A percentile compares a stretch with the other conserved stretches of the same genome.
Evolutionary conservation across 1,139 yeast genomes (phyloP).

Genomic region (Blastobotrys arbuscula): DNA sequence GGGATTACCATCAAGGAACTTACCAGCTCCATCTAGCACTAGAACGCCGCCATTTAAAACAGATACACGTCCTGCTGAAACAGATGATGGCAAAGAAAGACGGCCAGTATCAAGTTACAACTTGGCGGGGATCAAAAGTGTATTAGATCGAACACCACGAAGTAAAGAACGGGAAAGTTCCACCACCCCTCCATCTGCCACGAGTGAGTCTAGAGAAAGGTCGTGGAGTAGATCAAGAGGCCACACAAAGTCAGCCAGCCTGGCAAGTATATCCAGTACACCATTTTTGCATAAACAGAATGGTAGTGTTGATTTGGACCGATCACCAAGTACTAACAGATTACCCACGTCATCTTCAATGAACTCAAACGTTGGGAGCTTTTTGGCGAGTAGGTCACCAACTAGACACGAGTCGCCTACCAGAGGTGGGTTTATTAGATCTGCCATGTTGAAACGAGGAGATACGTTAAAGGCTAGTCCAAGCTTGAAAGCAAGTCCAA

Average conservation of each 20-base stretch:
- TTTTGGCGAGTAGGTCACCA: slow-evolving; percentile 20
- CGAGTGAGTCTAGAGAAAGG: not conserved
- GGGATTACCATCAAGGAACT: not conserved
- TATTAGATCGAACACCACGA: not conserved
- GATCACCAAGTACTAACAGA: not conserved
- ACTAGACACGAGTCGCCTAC: slow-evolving; percentile 19
- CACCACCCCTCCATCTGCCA: not conserved
- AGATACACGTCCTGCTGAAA: not conserved
- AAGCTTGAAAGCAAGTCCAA: not conserved
- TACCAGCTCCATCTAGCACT: not conserved
- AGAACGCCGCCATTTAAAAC: not conserved
- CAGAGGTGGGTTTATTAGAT: slow-evolving; percentile 29
- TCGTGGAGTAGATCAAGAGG: not conserved
- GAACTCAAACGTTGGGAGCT: not conserved
- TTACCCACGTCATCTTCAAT: not conserved
- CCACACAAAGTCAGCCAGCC: not conserved
- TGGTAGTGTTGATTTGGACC: not conserved
- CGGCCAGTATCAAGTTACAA: not conserved
- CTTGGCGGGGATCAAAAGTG: not conserved
- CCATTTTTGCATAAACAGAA: not conserved
- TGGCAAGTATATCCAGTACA: not conserved
- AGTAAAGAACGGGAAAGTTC: not conserved
- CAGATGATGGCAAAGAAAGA: not conserved
- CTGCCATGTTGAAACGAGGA: slow-evolving; percentile 30
- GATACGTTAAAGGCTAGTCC: slow-evolving; percentile 8